Percentiles rank a stretch among this genome's conserved stretches.
phyloP scores from a whole-genome alignment of 192 early-diverging fungal genomes.

The Spizellomyces punctatus region DNA sequence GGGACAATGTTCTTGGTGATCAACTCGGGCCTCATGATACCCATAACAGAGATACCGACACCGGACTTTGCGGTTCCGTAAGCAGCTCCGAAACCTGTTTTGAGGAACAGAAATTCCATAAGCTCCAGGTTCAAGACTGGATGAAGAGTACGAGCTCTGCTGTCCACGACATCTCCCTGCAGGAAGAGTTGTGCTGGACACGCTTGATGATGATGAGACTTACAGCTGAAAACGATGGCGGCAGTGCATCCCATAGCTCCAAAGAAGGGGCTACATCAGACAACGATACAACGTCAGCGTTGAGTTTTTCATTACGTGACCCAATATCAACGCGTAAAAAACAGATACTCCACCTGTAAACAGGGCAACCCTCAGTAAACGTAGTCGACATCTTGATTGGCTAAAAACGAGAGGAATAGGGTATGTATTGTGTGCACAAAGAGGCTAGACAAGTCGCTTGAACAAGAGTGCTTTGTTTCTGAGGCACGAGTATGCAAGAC shows the following conservation, averaged over 20 bases:
- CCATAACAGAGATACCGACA: conserved; percentile 92
- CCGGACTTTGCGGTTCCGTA: conserved; percentile 98
- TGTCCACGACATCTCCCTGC: not conserved
- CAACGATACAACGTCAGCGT: not conserved
- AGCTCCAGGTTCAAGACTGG: not conserved
- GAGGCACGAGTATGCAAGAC: too few species aligned
- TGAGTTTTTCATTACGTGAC: not conserved
- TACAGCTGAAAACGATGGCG: conserved; percentile 81
- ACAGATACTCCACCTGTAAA: conserved; percentile 29
- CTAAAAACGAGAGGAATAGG: too few species aligned
- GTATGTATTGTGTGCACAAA: too few species aligned
- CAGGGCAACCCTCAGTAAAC: conserved; percentile 36
- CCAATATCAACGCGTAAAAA: not conserved
- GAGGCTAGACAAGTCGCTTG: too few species aligned
- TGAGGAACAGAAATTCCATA: conserved; percentile 20
- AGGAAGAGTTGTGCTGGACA: not conserved
- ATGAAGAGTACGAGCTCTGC: not conserved
- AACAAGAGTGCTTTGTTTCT: too few species aligned
- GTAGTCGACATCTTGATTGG: not conserved
- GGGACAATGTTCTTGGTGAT: conserved; percentile 77
- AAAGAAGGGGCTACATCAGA: conserved; percentile 74
- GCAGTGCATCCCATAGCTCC: conserved; percentile 89
- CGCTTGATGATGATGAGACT: conserved; percentile 5
- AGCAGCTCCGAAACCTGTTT: conserved; percentile 87
- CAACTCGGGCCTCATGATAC: conserved; percentile 91